Conservation (phyloP, 768 basidiomycete genomes). For the Trametes sanguinea region DNA sequence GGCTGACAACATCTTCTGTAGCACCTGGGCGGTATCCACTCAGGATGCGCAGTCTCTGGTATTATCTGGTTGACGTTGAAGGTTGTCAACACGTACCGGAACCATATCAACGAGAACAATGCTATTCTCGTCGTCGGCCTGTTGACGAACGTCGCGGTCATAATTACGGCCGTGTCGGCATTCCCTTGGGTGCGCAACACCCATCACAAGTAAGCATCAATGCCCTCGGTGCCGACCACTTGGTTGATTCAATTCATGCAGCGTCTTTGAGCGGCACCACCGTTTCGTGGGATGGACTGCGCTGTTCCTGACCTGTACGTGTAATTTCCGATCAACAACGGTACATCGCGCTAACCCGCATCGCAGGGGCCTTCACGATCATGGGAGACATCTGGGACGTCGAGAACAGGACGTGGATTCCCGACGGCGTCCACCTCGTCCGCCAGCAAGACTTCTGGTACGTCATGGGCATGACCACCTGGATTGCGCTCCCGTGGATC, state of each 20-base stretch:
- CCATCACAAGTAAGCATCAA: constrained; percentile 67
- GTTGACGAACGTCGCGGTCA: constrained; percentile 55
- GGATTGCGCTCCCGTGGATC: constrained; percentile 77
- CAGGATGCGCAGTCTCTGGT: constrained; percentile 72
- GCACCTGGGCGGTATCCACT: constrained; percentile 82
- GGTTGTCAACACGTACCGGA: constrained; percentile 56
- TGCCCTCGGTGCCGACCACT: background rate
- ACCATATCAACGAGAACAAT: constrained; percentile 50
- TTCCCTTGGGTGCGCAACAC: constrained; percentile 81
- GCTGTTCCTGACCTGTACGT: constrained; percentile 57
- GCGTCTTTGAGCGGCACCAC: constrained; percentile 79
- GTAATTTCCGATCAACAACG: background rate
- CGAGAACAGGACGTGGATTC: constrained; percentile 56
- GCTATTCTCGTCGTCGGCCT: constrained; percentile 64
- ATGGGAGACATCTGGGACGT: constrained; percentile 64
- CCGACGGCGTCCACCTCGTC: constrained; percentile 53
- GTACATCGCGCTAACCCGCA: background rate
- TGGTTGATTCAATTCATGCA: constrained; percentile 30
- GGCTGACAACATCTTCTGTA: background rate
- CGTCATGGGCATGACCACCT: constrained; percentile 68
- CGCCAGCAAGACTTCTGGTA: constrained; percentile 81
- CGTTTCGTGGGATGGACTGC: constrained; percentile 77
- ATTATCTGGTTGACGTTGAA: constrained; percentile 69
- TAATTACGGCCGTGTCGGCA: constrained; percentile 62
- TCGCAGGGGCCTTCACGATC: constrained; percentile 65